Conservation (phyloP, 768 basidiomycete species). For the Paxillus involutus region DNA sequence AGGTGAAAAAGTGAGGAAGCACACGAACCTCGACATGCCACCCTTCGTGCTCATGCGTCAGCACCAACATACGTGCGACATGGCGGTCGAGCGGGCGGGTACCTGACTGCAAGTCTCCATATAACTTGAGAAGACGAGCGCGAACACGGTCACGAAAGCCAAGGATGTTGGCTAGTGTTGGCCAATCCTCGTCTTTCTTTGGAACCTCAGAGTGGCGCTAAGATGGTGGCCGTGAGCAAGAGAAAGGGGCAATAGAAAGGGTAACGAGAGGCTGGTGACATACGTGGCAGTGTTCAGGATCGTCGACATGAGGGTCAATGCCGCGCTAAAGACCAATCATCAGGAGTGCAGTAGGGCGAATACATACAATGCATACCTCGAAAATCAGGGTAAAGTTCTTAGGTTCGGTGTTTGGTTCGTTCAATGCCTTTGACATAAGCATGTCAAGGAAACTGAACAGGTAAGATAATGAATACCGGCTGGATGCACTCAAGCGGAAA, state of each 20-base stretch:
- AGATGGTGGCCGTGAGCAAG: background rate
- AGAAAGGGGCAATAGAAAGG: no score
- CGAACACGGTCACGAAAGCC: constrained; percentile 80
- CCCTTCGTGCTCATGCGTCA: constrained; percentile 87
- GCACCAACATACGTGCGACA: constrained; percentile 74
- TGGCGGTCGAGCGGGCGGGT: constrained; percentile 54
- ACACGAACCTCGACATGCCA: constrained; percentile 79
- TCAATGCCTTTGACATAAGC: constrained; percentile 68
- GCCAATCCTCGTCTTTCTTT: constrained; percentile 85
- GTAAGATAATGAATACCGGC: no score
- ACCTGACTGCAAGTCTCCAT: constrained; percentile 56
- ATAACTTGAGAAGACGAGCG: constrained; percentile 58
- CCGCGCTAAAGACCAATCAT: constrained; percentile 49
- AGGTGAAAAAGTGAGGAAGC: background rate
- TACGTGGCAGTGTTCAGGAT: constrained; percentile 84
- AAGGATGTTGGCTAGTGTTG: constrained; percentile 67
- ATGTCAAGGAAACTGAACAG: constrained; percentile 75
- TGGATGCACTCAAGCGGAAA: background rate
- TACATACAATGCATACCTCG: constrained; percentile 44
- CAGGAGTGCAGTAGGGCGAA: no score
- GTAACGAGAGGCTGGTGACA: constrained; percentile 21
- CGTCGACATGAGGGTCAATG: constrained; percentile 92
- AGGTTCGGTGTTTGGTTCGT: constrained; percentile 74
- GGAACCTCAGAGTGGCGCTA: constrained; percentile 89
- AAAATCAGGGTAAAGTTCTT: constrained; percentile 67